These are phyloP conservation scores for Fusarium buharicum DNA, from an alignment of 2,329 filamentous ascomycete species.

Conservation along the genomic window DNA sequence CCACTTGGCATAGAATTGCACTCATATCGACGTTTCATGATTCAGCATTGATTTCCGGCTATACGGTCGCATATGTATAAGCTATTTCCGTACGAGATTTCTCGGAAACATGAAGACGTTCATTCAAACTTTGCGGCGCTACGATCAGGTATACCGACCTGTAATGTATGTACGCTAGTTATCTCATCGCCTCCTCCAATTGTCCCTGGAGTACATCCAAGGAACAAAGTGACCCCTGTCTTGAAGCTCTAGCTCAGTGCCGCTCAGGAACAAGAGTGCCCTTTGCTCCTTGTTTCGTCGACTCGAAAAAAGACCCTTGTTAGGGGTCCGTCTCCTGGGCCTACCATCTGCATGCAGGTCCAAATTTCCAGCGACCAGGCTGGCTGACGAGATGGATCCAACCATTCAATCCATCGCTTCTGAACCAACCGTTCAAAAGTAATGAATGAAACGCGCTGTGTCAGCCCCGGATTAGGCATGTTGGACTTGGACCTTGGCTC, in stretches of 20 bases:
- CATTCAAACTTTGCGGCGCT: not conserved
- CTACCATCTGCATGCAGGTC: conserved; percentile 44
- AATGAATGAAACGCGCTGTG: conserved; percentile 37
- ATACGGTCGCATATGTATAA: conserved; percentile 5
- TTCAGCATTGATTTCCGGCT: conserved; percentile 14
- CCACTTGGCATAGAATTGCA: conserved; percentile 20
- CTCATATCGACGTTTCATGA: conserved; percentile 36
- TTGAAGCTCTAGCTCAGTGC: conserved; percentile 21
- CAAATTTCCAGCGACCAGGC: conserved; percentile 45
- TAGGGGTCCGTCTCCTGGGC: conserved; percentile 36
- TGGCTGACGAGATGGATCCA: conserved; percentile 6
- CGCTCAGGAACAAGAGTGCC: conserved; percentile 26
- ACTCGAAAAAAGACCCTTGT: conserved; percentile 36
- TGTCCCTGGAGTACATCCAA: conserved; percentile 16
- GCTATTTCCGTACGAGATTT: conserved; percentile 10
- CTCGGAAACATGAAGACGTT: not conserved
- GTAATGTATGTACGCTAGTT: too few species aligned
- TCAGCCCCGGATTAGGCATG: conserved; percentile 32
- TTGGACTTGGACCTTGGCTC: conserved; percentile 15
- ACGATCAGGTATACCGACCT: too few species aligned
- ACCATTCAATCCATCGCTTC: conserved; percentile 26
- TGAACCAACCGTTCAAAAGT: conserved; percentile 29
- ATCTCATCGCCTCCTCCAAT: too few species aligned
- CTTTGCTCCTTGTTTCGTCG: conserved; percentile 38
- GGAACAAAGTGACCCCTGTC: conserved; percentile 22